phyloP scores from a whole-genome alignment of 805 yeast genomes.

The Jamesozyma rosinii region DNA sequence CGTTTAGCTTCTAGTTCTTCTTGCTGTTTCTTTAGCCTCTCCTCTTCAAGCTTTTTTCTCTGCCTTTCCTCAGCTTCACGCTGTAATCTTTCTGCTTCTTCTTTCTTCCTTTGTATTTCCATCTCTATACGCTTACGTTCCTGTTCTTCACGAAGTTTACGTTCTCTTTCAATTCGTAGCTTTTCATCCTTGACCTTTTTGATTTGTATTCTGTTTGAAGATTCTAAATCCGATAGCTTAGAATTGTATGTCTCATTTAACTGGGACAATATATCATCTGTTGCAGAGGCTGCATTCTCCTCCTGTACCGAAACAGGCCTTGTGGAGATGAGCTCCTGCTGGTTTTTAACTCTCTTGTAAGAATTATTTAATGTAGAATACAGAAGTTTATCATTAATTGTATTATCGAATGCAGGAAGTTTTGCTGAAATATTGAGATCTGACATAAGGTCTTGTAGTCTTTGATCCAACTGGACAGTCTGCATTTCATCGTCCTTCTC shows the following conservation, averaged over 20 bases:
- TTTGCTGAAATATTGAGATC: constrained; percentile 14
- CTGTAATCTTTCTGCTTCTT: constrained; percentile 6
- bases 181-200: constrained; percentile 4
- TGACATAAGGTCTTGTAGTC: constrained; percentile 8
- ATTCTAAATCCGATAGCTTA: constrained; percentile 6
- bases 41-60: constrained; percentile 9
- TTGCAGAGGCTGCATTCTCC: neutral
- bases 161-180: constrained; percentile 3
- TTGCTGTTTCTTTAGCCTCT: constrained; percentile 6
- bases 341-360: neutral
- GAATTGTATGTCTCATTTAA: constrained; percentile 8
- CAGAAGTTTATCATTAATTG: neutral
- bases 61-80: constrained; percentile 13
- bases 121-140: constrained; percentile 1
- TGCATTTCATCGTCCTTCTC: neutral
- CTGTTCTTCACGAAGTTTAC: constrained; percentile 1
- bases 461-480: constrained; percentile 8
- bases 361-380: neutral
- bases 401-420: constrained; percentile 4
- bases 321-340: no score
- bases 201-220: constrained; percentile 8
- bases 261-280: constrained; percentile 1
- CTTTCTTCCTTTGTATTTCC: constrained; percentile 1
- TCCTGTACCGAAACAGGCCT: no score
- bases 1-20: constrained; percentile 9